These are phyloP conservation scores for Cladosporium velox DNA, from an alignment of 2,329 filamentous ascomycete genomes.

Conservation along the genomic window DNA sequence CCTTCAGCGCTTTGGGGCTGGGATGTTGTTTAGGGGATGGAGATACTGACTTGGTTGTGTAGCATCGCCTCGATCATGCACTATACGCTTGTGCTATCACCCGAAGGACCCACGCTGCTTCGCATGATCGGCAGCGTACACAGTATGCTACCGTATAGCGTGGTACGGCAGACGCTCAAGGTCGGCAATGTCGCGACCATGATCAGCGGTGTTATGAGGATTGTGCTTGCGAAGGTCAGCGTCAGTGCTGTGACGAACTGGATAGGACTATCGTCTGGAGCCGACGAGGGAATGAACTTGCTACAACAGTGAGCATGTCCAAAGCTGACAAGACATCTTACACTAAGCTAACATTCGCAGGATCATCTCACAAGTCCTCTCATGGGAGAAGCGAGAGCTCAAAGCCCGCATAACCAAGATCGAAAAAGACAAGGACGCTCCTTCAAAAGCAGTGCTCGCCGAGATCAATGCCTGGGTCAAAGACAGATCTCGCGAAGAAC, in stretches of 20 bases:
- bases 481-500: constrained; percentile 54
- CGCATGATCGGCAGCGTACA: constrained; percentile 71
- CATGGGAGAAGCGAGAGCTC: constrained; percentile 73
- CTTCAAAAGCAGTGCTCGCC: constrained; percentile 62
- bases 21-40: no score
- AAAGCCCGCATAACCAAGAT: constrained; percentile 65
- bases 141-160: constrained; percentile 68
- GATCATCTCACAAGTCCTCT: constrained; percentile 71
- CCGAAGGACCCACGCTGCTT: constrained; percentile 73
- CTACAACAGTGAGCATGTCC: constrained; percentile 58
- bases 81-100: constrained; percentile 70
- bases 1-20: neutral
- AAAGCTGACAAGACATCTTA: neutral
- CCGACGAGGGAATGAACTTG: constrained; percentile 78
- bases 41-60: constrained; percentile 19
- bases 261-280: constrained; percentile 70
- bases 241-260: constrained; percentile 75
- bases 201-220: constrained; percentile 72
- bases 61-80: constrained; percentile 75
- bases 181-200: constrained; percentile 80
- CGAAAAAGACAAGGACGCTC: constrained; percentile 61
- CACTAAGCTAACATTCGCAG: constrained; percentile 41
- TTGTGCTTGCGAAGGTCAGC: constrained; percentile 77
- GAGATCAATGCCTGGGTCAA: constrained; percentile 61
- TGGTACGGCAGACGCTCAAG: constrained; percentile 71